Evolutionary conservation across 2,329 filamentous ascomycete species (phyloP), one percentile per base, ranked within the genome.

Genomic region (Curvularia spicifera): DNA sequence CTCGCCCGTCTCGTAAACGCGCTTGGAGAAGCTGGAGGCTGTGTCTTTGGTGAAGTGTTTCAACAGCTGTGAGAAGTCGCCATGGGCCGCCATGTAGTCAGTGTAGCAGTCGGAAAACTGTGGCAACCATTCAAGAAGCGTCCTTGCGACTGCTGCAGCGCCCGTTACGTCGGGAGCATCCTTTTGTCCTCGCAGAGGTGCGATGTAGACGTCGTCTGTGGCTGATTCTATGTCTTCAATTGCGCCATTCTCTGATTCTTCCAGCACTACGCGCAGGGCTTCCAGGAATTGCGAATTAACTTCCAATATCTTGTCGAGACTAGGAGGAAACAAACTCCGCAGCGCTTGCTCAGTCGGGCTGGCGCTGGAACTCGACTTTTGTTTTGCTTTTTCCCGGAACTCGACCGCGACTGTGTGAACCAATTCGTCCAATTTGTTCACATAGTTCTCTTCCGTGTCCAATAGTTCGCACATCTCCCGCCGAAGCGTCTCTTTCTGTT

Each of bases 391-490:
- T 50, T 88, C 81, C 31, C 91, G 87, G 69, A 96, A 93, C 61
- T 96, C 91, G 53, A 87, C 86, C 26, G 92, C 92, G 29, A 97
- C 87, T 58, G 89, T 87, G 62, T 90, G 87, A 42, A 97, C 90
- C 59, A 99, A 79, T 65, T 95, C 91, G 61, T 91, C 87, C 56
- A 99, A 79, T 76, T 98, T 97, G 68, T 85, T 84, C 42, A 99
- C 92, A 77, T 98, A 99, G 75, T 91, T 89, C 73, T 95, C 92
- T 76, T 99, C 95, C 0, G 95, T 99, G 70, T 96, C 91, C 33
- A 97, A 86, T 59, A 98, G 80, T 76, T 99, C 95, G 58, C 87
- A 88, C 83, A 99, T 88, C 76, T 97, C 94, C 77, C 93, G 89
- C 40, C 93, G 87, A 65, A 97, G 80, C 51, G 90, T 90, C 66